These are phyloP conservation scores for Jackrogersella multiformis DNA, from an alignment of 495 filamentous ascomycete genomes.

Conservation along the genomic window DNA sequence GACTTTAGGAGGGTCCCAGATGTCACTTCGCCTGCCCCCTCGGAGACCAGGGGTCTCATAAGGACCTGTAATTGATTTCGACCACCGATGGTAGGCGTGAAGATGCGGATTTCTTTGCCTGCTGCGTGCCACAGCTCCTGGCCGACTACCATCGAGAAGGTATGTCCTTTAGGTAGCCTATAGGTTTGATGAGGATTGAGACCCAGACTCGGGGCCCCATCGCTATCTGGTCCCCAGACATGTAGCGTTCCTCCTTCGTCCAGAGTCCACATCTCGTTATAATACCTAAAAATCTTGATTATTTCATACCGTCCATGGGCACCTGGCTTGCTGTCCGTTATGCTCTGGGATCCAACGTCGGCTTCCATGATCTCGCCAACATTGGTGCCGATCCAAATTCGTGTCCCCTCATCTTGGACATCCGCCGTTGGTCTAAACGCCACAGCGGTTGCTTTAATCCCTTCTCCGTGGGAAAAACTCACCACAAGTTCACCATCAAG, in stretches of 20 bases:
- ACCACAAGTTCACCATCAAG: constrained; percentile 81
- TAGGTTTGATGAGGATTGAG: constrained; percentile 70
- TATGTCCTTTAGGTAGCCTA: constrained; percentile 81
- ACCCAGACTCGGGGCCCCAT: constrained; percentile 75
- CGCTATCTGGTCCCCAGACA: constrained; percentile 84
- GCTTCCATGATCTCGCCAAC: constrained; percentile 88
- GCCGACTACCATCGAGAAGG: constrained; percentile 83
- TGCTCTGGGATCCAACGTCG: constrained; percentile 74
- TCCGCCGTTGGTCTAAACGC: constrained; percentile 82
- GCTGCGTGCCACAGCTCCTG: constrained; percentile 87
- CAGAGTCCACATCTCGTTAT: constrained; percentile 91
- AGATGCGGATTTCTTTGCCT: constrained; percentile 88
- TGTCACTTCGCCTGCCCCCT: constrained; percentile 82
- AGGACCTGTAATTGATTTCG: constrained; percentile 73
- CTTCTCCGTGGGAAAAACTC: constrained; percentile 82
- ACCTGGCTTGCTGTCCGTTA: constrained; percentile 69
- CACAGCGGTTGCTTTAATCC: constrained; percentile 77
- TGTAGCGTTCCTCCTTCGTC: constrained; percentile 90
- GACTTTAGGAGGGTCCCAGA: constrained; percentile 78
- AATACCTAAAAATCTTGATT: constrained; percentile 84
- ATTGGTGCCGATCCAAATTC: constrained; percentile 92
- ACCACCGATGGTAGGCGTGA: constrained; percentile 75
- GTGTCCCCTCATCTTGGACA: constrained; percentile 79
- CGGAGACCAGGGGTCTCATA: constrained; percentile 70
- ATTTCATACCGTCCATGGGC: constrained; percentile 86